Conservation (phyloP, 306 rosid species). For the Pterocarpus santalinus region DNA sequence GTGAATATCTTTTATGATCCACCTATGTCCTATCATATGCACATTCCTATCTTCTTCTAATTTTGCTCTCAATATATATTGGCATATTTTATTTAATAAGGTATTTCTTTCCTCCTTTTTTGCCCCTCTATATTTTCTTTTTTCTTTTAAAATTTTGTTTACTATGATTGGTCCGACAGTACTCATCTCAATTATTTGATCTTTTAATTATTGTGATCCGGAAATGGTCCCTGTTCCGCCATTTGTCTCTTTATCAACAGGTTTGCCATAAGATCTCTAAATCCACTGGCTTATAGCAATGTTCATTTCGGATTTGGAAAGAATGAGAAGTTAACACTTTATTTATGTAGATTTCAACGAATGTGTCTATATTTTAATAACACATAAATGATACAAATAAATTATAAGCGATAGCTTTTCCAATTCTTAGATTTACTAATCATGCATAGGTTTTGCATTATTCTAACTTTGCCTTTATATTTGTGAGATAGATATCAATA, state of each 20-base stretch:
- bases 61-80: constrained; percentile 12
- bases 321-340: neutral
- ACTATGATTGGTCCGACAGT: constrained; percentile 58
- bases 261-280: constrained; percentile 36
- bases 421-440: neutral
- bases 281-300: neutral
- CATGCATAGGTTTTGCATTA: neutral
- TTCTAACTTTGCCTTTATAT: neutral
- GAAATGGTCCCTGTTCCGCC: constrained; percentile 56
- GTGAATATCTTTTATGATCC: constrained; percentile 37
- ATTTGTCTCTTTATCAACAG: constrained; percentile 60
- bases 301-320: constrained; percentile 41
- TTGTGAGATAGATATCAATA: neutral
- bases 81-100: neutral
- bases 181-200: constrained; percentile 58
- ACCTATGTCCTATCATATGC: constrained; percentile 31
- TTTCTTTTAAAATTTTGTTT: constrained; percentile 32
- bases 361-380: neutral
- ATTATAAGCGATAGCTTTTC: neutral
- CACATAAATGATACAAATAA: neutral
- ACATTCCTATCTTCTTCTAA: constrained; percentile 44
- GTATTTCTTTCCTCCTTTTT: neutral
- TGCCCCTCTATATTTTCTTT: neutral
- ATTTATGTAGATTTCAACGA: neutral
- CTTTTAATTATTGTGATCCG: constrained; percentile 52